phyloP scores from a whole-genome alignment of 345 rosid species.

The Carallia brachiata region DNA sequence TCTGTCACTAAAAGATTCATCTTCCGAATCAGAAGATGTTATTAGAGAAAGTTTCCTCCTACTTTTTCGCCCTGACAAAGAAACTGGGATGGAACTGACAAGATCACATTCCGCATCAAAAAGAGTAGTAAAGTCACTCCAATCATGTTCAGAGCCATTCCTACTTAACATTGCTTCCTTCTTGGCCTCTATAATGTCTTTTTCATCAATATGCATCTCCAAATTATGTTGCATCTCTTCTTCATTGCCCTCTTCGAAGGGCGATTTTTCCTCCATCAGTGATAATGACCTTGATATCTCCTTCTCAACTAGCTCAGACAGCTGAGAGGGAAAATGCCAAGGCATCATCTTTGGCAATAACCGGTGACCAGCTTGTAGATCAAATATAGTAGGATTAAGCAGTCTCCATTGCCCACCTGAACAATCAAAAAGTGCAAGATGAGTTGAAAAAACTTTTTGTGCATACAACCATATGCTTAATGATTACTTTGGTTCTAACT shows the following conservation, averaged over 20 bases:
- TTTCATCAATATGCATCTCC: slow-evolving; percentile 33
- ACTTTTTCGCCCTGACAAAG: slow-evolving; percentile 34
- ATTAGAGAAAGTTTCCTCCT: slow-evolving; percentile 53
- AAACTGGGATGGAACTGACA: slow-evolving; percentile 41
- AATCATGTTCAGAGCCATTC: slow-evolving; percentile 47
- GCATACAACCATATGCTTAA: not conserved
- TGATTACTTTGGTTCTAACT: not conserved
- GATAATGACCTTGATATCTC: slow-evolving; percentile 51
- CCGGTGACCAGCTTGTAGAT: slow-evolving; percentile 55
- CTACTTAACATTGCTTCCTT: slow-evolving; percentile 71
- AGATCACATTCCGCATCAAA: slow-evolving; percentile 28
- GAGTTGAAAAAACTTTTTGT: not conserved
- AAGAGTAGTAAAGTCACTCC: slow-evolving; percentile 40
- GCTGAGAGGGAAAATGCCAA: slow-evolving; percentile 66
- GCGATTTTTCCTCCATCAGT: slow-evolving; percentile 42
- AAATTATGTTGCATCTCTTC: slow-evolving; percentile 38
- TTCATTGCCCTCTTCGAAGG: slow-evolving; percentile 33
- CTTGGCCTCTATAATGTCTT: slow-evolving; percentile 55
- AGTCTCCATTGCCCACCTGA: slow-evolving; percentile 41
- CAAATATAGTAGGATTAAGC: slow-evolving; percentile 39
- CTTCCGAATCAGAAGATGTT: slow-evolving; percentile 84
- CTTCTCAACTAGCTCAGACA: slow-evolving; percentile 73
- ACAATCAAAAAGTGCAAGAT: slow-evolving; percentile 6
- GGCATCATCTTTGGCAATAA: slow-evolving; percentile 62
- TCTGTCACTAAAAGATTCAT: slow-evolving; percentile 38